Conservation (phyloP, 495 filamentous ascomycete genomes). For the Hyaloscypha bicolor region DNA sequence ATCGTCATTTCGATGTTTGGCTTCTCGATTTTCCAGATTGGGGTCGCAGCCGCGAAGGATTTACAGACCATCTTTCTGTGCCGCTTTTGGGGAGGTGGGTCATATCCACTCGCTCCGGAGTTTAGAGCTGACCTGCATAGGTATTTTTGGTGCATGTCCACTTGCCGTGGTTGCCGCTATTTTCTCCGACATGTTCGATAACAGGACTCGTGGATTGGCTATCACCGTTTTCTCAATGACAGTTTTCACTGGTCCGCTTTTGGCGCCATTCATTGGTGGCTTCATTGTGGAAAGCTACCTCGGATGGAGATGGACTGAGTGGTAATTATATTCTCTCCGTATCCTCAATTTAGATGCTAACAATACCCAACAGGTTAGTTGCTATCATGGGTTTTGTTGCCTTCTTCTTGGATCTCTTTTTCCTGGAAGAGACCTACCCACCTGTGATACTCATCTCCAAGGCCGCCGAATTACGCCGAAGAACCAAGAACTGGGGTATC, state of each 20-base stretch:
- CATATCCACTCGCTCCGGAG: slow-evolving; percentile 36
- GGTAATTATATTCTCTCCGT: slow-evolving; percentile 39
- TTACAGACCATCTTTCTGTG: slow-evolving; percentile 80
- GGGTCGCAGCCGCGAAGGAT: slow-evolving; percentile 73
- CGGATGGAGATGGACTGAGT: slow-evolving; percentile 9
- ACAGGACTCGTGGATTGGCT: slow-evolving; percentile 75
- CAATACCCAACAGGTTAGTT: slow-evolving; percentile 36
- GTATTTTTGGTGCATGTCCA: slow-evolving; percentile 71
- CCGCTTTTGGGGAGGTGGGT: slow-evolving; percentile 75
- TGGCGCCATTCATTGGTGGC: slow-evolving; percentile 83
- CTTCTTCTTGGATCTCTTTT: slow-evolving; percentile 69
- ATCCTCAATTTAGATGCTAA: not conserved
- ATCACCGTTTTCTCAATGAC: slow-evolving; percentile 83
- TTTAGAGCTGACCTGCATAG: slow-evolving; percentile 24
- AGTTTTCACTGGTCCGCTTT: slow-evolving; percentile 79
- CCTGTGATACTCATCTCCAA: slow-evolving; percentile 78
- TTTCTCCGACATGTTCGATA: slow-evolving; percentile 87
- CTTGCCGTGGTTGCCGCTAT: slow-evolving; percentile 84
- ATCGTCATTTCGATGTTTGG: slow-evolving; percentile 75
- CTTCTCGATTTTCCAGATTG: slow-evolving; percentile 75
- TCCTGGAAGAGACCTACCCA: slow-evolving; percentile 83
- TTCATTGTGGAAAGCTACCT: slow-evolving; percentile 69
- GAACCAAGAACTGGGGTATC: slow-evolving; percentile 90
- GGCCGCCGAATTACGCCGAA: slow-evolving; percentile 74
- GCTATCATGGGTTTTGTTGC: slow-evolving; percentile 76